Evolutionary conservation across 441 rosid genomes (phyloP), one percentile per base, ranked within the genome.

Genomic region (Pelargonium exstipulatum): DNA sequence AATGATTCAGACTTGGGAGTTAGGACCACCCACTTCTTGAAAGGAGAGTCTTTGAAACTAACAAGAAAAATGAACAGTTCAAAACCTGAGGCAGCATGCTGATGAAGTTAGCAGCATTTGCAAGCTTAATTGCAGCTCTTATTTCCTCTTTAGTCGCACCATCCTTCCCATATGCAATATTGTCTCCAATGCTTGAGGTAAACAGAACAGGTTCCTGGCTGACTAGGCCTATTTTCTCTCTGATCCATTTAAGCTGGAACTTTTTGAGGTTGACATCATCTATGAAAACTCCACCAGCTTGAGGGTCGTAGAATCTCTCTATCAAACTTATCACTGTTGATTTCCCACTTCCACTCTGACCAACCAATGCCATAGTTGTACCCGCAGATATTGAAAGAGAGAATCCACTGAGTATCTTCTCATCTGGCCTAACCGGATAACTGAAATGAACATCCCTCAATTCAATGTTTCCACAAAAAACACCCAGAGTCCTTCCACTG

Each of bases 301-400:
- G 84, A 0, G 94, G 96, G 76, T 90, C 96, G 63, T 89, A 91
- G 69, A 91, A 91, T 71, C 97, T 80, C 81, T 89, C 93, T 13
- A 91, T 82, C 45, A 91, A 73, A 78, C 89, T 85, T 10, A 91
- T 79, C 5, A 88, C 90, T 0, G 97, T 91, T 6, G 97, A 91
- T 70, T 90, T 90, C 8, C 96, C 96, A 42, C 94, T 88, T 16
- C 96, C 96, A 60, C 96, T 90, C 42, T 85, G 89, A 18, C 96
- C 94, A 13, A 90, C 96, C 55, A 90, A 72, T 70, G 96, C 96
- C 62, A 79, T 73, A 9, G 91, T 90, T n/a, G 82, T 82, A 9
- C 92, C 92, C 3, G 79, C 79, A 0, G 85, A 88, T 42, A 87
- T 82, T 45, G 72, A 60, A 43, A 90, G 78, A 0, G 90, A 85